Conservation (phyloP, 202 grass and related monocot genomes). For the Saccharum hybrid region DNA sequence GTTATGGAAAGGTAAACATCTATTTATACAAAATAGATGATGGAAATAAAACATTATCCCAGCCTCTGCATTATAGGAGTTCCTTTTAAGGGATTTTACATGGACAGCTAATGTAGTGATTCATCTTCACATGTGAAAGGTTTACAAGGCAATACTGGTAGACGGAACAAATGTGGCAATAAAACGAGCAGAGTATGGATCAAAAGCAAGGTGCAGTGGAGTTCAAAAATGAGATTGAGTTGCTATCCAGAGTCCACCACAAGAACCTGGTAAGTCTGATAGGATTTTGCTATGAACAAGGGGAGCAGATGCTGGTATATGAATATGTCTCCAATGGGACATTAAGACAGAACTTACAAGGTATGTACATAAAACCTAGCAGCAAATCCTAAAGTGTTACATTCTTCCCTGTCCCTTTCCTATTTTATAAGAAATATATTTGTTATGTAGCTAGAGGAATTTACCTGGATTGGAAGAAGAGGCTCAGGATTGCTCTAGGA, state of each 20-base stretch:
- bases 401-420: conserved; percentile 4
- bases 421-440: conserved; percentile 19
- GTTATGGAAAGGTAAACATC: conserved; percentile 80
- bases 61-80: not conserved
- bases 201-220: conserved; percentile 85
- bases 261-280: conserved; percentile 84
- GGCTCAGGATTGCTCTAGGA: conserved; percentile 73
- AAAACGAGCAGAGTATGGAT: conserved; percentile 86
- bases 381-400: conserved; percentile 7
- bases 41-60: not conserved
- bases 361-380: conserved; percentile 39
- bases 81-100: conserved; percentile 15
- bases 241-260: conserved; percentile 94
- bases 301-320: conserved; percentile 94
- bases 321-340: conserved; percentile 87
- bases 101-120: conserved; percentile 22
- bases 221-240: conserved; percentile 96
- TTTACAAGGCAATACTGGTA: conserved; percentile 75
- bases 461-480: conserved; percentile 76
- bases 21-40: not conserved
- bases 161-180: conserved; percentile 68
- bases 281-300: conserved; percentile 92
- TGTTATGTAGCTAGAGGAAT: conserved; percentile 55
- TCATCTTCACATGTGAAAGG: conserved; percentile 54
- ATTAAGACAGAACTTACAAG: conserved; percentile 76